Percentiles rank a stretch among this genome's conserved stretches.
These are phyloP conservation scores for Apiotrichum domesticum DNA, from an alignment of 1,284 basidiomycete species.

Conservation along the genomic window DNA sequence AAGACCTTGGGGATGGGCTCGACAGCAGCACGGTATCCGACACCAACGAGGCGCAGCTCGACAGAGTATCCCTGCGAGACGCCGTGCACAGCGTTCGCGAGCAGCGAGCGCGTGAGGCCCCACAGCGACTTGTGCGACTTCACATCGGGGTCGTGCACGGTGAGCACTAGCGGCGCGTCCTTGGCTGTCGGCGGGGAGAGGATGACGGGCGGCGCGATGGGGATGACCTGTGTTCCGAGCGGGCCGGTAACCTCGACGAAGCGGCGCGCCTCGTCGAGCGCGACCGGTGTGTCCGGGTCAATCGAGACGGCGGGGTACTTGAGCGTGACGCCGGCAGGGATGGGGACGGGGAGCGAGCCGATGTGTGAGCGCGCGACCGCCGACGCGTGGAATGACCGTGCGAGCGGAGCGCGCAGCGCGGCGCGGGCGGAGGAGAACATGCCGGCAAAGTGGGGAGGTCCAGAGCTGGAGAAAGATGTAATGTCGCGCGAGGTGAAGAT, in stretches of 20 bases:
- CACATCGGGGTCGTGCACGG: constrained; percentile 62
- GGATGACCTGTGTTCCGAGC: constrained; percentile 63
- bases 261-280: constrained; percentile 23
- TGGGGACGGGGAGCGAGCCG: constrained; percentile 67
- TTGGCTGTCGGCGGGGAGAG: constrained; percentile 25
- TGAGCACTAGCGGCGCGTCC: constrained; percentile 44
- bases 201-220: constrained; percentile 60
- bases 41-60: constrained; percentile 83
- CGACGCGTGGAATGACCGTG: constrained; percentile 29
- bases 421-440: constrained; percentile 5
- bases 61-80: constrained; percentile 82
- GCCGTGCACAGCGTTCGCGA: constrained; percentile 82
- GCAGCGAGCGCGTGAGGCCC: constrained; percentile 85
- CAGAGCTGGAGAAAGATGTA: not conserved
- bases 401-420: constrained; percentile 1
- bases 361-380: constrained; percentile 54
- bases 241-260: constrained; percentile 59
- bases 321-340: constrained; percentile 62
- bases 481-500: not conserved
- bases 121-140: constrained; percentile 82
- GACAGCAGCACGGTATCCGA: constrained; percentile 83
- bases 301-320: constrained; percentile 38
- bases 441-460: too few relatives aligned
- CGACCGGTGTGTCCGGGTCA: constrained; percentile 23
- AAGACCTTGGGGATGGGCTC: constrained; percentile 67